These are phyloP conservation scores for Angomonas ambiguus DNA, from an alignment of 208 protist species.

Conservation along the genomic window DNA sequence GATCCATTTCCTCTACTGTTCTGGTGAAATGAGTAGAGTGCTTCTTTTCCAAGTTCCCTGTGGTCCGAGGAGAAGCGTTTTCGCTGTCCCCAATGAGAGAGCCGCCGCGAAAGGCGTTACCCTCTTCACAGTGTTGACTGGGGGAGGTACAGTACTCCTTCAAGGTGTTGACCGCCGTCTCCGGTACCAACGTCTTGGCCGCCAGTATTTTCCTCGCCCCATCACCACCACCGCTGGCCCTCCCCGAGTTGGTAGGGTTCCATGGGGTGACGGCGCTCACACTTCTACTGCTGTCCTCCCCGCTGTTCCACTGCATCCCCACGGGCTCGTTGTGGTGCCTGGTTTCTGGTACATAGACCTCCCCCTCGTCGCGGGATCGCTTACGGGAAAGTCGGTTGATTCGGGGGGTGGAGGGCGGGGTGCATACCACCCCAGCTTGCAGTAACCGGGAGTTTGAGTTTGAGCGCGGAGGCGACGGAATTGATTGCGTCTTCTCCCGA, in stretches of 20 bases:
- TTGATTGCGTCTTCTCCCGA: not conserved
- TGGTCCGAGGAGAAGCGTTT: not conserved
- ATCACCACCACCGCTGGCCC: not conserved
- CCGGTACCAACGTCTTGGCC: not conserved
- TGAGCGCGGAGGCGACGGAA: not conserved
- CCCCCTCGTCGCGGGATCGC: not conserved
- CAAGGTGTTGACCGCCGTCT: not conserved
- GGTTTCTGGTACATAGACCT: not conserved
- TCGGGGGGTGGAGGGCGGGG: not conserved
- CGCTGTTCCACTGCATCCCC: not conserved
- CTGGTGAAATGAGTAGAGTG: no score
- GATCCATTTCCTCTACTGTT: not conserved
- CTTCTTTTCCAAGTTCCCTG: not conserved
- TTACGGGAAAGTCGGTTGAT: not conserved
- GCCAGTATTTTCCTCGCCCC: not conserved
- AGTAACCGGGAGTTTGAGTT: not conserved
- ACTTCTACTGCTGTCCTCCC: not conserved
- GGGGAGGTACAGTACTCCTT: not conserved
- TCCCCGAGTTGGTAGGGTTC: not conserved
- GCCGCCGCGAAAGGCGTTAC: not conserved
- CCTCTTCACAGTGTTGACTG: not conserved
- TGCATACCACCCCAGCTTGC: constrained; percentile 6
- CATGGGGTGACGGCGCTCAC: not conserved
- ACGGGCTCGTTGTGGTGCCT: not conserved
- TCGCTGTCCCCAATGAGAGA: constrained; percentile 1